Evolutionary conservation across 2,329 filamentous ascomycete genomes (phyloP).

Genomic region (Aspergillaceae sp.): DNA sequence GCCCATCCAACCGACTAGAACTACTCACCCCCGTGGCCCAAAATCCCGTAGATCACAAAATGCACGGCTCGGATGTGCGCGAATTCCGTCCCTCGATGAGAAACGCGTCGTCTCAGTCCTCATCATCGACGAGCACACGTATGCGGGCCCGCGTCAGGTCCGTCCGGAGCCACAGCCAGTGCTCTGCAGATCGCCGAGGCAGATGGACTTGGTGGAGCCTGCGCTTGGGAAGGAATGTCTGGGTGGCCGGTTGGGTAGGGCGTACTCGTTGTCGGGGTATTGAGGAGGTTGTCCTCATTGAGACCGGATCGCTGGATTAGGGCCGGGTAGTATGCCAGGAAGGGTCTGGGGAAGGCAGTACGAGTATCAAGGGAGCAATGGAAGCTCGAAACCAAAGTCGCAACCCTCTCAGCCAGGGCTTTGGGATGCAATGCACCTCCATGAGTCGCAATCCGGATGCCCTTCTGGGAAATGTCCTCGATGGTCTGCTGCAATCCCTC

Average conservation of each 20-base stretch:
- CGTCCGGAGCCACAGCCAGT: slow-evolving; percentile 30
- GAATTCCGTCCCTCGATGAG: slow-evolving; percentile 43
- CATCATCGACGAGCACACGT: slow-evolving; percentile 33
- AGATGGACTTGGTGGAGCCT: slow-evolving; percentile 23
- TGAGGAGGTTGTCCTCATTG: slow-evolving; percentile 18
- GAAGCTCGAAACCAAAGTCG: slow-evolving; percentile 35
- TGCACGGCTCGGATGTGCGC: slow-evolving; percentile 40
- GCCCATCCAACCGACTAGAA: slow-evolving; percentile 38
- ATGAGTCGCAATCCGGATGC: slow-evolving; percentile 50
- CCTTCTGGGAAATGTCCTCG: slow-evolving; percentile 38
- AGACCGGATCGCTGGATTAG: slow-evolving; percentile 22
- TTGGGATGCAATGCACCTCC: slow-evolving; percentile 49
- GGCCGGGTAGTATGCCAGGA: slow-evolving; percentile 37
- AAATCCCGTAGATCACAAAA: slow-evolving; percentile 43
- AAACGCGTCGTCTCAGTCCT: slow-evolving; percentile 38
- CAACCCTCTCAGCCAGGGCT: slow-evolving; percentile 41
- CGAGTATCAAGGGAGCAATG: slow-evolving; percentile 37
- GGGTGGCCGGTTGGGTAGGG: slow-evolving; percentile 12
- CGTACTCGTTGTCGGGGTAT: neutral
- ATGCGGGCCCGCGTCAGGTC: slow-evolving; percentile 35
- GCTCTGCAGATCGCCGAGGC: slow-evolving; percentile 32
- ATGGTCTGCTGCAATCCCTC: slow-evolving; percentile 41
- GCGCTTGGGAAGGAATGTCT: slow-evolving; percentile 4
- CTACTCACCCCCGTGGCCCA: slow-evolving; percentile 42
- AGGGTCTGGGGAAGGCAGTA: slow-evolving; percentile 32